phyloP scores from a whole-genome alignment of 768 basidiomycete species.

The Panaeolus cyanescens region DNA sequence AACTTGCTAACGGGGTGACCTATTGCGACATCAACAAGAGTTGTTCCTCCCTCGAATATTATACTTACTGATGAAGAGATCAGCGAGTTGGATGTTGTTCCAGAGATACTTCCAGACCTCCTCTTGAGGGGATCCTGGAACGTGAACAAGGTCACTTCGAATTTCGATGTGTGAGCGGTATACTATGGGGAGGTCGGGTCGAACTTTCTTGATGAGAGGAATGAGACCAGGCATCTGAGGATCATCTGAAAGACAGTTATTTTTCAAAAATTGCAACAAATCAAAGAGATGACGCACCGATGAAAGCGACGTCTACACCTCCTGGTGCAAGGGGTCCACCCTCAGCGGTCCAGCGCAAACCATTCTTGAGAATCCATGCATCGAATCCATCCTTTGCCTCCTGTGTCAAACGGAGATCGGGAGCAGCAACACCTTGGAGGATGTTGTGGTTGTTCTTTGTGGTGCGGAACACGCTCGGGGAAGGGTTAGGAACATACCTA shows the following conservation, averaged over 20 bases:
- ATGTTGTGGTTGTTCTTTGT: conserved; percentile 97
- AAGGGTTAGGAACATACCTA: conserved; percentile 88
- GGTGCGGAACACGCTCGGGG: conserved; percentile 88
- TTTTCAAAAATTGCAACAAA: neutral
- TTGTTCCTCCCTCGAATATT: neutral
- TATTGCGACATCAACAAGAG: conserved; percentile 16
- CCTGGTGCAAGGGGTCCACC: conserved; percentile 84
- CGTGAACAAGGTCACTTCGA: conserved; percentile 83
- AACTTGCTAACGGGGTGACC: conserved; percentile 93
- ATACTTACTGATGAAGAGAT: conserved; percentile 82
- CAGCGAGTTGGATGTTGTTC: conserved; percentile 88
- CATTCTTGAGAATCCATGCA: conserved; percentile 90
- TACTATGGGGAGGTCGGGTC: conserved; percentile 85
- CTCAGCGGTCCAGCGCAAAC: conserved; percentile 82
- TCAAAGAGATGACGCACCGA: conserved; percentile 50
- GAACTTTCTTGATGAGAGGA: conserved; percentile 84
- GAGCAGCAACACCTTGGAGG: conserved; percentile 87
- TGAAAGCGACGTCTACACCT: conserved; percentile 86
- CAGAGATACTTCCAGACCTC: conserved; percentile 96
- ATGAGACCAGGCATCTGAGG: conserved; percentile 96
- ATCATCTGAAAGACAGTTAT: conserved; percentile 49
- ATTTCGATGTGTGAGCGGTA: conserved; percentile 97
- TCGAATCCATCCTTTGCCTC: conserved; percentile 81
- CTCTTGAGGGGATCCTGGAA: conserved; percentile 80
- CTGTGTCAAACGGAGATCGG: conserved; percentile 74